A percentile compares a stretch with the other conserved stretches of the same genome.
Conservation (phyloP, 208 protist genomes). For the Leishmania amazonensis region DNA sequence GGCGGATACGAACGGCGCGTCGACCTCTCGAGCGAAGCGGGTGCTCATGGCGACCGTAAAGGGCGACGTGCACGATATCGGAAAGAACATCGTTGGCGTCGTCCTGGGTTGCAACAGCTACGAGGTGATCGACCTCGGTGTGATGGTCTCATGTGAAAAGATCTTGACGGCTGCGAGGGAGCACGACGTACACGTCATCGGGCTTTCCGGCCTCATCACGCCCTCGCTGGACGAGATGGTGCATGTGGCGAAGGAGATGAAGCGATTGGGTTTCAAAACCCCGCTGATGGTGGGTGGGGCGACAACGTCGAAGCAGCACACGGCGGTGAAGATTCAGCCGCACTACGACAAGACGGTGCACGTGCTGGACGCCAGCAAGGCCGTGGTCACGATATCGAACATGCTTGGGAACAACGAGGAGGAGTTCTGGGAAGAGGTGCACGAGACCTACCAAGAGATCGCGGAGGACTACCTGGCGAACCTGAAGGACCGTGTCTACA, state of each 20-base stretch:
- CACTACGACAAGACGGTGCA: constrained; percentile 91
- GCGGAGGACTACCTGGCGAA: constrained; percentile 94
- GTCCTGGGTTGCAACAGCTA: constrained; percentile 98
- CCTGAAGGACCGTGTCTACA: constrained; percentile 90
- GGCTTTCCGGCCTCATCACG: constrained; percentile 97
- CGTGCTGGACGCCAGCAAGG: constrained; percentile 95
- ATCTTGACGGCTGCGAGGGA: constrained; percentile 88
- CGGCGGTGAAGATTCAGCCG: constrained; percentile 96
- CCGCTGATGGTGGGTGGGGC: constrained; percentile 96
- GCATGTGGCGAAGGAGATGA: constrained; percentile 94
- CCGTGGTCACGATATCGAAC: constrained; percentile 84
- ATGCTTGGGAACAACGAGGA: constrained; percentile 59
- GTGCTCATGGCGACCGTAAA: constrained; percentile 97
- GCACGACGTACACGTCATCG: constrained; percentile 92
- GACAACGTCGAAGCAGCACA: constrained; percentile 97
- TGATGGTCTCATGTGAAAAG: constrained; percentile 94
- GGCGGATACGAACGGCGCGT: constrained; percentile 20
- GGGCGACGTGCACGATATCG: constrained; percentile 98
- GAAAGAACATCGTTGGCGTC: constrained; percentile 98
- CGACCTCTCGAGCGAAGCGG: constrained; percentile 35
- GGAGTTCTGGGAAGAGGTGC: constrained; percentile 89
- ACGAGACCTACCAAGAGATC: constrained; percentile 91
- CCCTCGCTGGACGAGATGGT: constrained; percentile 98
- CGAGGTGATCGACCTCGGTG: constrained; percentile 94
- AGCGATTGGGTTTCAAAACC: constrained; percentile 78